A percentile compares a stretch with the other conserved stretches of the same genome.
phyloP scores from a whole-genome alignment of 768 basidiomycete species.

The Aureoboletus auriporus region DNA sequence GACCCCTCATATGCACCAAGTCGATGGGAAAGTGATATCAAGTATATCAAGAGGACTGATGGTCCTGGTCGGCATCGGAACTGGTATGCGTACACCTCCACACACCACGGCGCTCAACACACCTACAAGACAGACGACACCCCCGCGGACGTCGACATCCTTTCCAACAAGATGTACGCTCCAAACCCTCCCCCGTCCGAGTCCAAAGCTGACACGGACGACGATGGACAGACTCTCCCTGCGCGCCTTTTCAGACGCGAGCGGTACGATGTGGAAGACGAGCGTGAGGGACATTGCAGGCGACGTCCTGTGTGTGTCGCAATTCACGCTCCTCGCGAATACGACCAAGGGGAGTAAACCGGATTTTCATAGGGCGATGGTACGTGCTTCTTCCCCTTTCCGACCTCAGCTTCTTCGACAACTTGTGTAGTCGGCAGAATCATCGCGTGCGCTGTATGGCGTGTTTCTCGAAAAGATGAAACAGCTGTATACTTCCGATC shows the following conservation, averaged over 20 bases:
- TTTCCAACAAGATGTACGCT: constrained; percentile 79
- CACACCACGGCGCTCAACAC: constrained; percentile 1
- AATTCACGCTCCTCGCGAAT: constrained; percentile 87
- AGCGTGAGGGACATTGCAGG: constrained; percentile 86
- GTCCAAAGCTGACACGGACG: constrained; percentile 3
- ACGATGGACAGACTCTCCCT: constrained; percentile 53
- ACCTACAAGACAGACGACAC: constrained; percentile 68
- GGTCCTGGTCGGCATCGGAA: constrained; percentile 87
- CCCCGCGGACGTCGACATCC: constrained; percentile 58
- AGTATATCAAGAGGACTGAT: constrained; percentile 82
- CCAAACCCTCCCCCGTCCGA: not conserved
- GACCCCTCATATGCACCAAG: constrained; percentile 37
- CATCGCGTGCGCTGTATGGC: constrained; percentile 66
- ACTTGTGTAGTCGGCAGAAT: constrained; percentile 51
- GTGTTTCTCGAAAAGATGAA: constrained; percentile 68
- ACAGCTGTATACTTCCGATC: constrained; percentile 63
- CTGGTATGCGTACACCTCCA: constrained; percentile 44
- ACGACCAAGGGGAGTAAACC: constrained; percentile 87
- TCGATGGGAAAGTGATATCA: constrained; percentile 76
- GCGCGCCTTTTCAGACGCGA: constrained; percentile 64
- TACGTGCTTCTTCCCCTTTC: constrained; percentile 29
- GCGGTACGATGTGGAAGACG: constrained; percentile 77
- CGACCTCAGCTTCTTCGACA: not conserved
- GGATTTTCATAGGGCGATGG: constrained; percentile 94
- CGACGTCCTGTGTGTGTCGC: constrained; percentile 91